These are phyloP conservation scores for Pseudogymnoascus sp. DNA, from an alignment of 2,329 filamentous ascomycete genomes.

Conservation along the genomic window DNA sequence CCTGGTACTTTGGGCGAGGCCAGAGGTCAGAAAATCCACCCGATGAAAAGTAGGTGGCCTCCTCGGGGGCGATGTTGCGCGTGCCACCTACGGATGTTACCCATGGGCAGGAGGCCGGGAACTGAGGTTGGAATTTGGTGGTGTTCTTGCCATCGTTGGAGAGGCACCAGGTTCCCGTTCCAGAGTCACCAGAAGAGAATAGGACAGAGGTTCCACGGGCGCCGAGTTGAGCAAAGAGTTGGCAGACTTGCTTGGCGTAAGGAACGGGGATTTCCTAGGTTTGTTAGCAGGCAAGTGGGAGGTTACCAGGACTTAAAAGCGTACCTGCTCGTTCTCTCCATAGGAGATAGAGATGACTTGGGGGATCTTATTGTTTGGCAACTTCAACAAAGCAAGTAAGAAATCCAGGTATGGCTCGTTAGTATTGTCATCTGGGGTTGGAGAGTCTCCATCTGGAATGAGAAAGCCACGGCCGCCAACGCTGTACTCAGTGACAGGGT, in stretches of 20 bases:
- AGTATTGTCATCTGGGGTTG: slow-evolving; percentile 37
- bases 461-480: slow-evolving; percentile 47
- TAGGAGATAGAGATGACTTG: slow-evolving; percentile 57
- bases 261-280: slow-evolving; percentile 43
- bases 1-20: slow-evolving; percentile 38
- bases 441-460: slow-evolving; percentile 37
- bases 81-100: slow-evolving; percentile 62
- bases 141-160: slow-evolving; percentile 50
- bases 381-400: slow-evolving; percentile 39
- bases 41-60: slow-evolving; percentile 36
- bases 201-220: slow-evolving; percentile 55
- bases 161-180: slow-evolving; percentile 42
- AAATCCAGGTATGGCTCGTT: slow-evolving; percentile 61
- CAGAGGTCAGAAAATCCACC: slow-evolving; percentile 46
- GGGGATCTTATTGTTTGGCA: slow-evolving; percentile 38
- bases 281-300: neutral
- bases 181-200: slow-evolving; percentile 51
- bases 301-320: neutral
- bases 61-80: slow-evolving; percentile 40
- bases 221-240: slow-evolving; percentile 54
- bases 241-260: slow-evolving; percentile 54
- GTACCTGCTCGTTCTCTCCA: slow-evolving; percentile 53
- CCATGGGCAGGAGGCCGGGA: slow-evolving; percentile 59
- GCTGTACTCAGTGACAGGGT: slow-evolving; percentile 29
- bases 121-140: slow-evolving; percentile 49